Evolutionary conservation across 371 early-diverging fungal genomes (phyloP).

Genomic region (Entomophthora muscae): DNA sequence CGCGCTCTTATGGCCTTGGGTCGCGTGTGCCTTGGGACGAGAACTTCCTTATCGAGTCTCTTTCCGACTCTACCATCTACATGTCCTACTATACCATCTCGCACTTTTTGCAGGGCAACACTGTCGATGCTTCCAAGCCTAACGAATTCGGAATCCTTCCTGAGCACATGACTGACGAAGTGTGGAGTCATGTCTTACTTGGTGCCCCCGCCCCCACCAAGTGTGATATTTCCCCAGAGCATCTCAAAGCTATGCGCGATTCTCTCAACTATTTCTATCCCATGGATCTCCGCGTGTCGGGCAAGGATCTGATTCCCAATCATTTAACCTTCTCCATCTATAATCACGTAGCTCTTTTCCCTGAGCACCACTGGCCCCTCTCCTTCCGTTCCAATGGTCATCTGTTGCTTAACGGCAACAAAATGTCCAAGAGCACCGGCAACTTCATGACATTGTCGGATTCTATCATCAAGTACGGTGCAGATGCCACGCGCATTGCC

Average conservation of each 20-base stretch:
- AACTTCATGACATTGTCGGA: conserved; percentile 93
- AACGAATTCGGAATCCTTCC: conserved; percentile 70
- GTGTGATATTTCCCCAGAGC: conserved; percentile 34
- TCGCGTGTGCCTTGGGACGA: conserved; percentile 95
- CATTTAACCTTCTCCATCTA: conserved; percentile 98
- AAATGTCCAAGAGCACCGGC: conserved; percentile 99
- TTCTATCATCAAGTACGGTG: conserved; percentile 80
- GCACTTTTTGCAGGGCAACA: conserved; percentile 80
- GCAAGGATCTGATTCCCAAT: conserved; percentile 98
- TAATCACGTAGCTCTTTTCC: conserved; percentile 97
- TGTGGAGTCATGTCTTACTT: conserved; percentile 91
- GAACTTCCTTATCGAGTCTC: conserved; percentile 93
- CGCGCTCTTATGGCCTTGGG: conserved; percentile 95
- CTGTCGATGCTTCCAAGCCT: conserved; percentile 64
- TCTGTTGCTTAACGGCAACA: conserved; percentile 89
- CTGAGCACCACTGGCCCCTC: conserved; percentile 83
- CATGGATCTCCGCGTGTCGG: conserved; percentile 93
- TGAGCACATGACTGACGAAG: conserved; percentile 81
- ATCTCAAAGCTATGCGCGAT: conserved; percentile 51
- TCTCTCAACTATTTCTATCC: conserved; percentile 98
- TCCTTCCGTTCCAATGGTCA: conserved; percentile 96
- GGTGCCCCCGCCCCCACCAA: conserved; percentile 49
- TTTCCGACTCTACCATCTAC: conserved; percentile 99
- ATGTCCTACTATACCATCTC: conserved; percentile 99
- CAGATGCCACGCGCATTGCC: conserved; percentile 94